These are phyloP conservation scores for Annulohypoxylon stygium DNA, from an alignment of 495 filamentous ascomycete genomes.

Conservation along the genomic window DNA sequence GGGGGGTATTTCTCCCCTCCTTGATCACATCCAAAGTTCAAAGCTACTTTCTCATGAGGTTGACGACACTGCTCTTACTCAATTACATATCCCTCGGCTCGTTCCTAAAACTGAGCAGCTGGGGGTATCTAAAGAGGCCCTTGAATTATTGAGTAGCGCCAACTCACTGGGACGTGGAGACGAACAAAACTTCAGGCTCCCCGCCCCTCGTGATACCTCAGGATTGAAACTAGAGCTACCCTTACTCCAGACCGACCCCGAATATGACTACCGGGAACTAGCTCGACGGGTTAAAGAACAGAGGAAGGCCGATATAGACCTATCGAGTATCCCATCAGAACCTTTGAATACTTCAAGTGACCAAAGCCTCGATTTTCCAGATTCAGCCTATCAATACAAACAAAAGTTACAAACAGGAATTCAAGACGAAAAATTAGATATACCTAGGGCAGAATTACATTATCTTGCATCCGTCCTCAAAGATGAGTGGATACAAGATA, in stretches of 20 bases:
- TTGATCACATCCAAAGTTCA: conserved; percentile 23
- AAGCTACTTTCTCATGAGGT: conserved; percentile 1
- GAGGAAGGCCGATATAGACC: conserved; percentile 50
- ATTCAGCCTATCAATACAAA: conserved; percentile 47
- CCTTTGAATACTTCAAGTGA: conserved; percentile 60
- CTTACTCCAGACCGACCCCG: conserved; percentile 63
- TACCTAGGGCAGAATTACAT: conserved; percentile 54
- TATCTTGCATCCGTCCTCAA: conserved; percentile 58
- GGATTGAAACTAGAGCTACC: conserved; percentile 66
- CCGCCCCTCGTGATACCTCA: conserved; percentile 22
- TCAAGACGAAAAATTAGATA: conserved; percentile 60
- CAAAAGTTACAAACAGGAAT: conserved; percentile 41
- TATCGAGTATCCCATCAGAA: conserved; percentile 62
- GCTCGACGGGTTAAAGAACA: conserved; percentile 50
- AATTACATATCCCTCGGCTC: conserved; percentile 39
- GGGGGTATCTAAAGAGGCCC: conserved; percentile 41
- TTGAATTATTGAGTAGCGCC: conserved; percentile 43
- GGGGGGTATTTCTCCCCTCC: conserved; percentile 26
- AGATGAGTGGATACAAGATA: conserved; percentile 55
- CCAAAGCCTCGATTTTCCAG: conserved; percentile 64
- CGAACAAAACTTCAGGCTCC: conserved; percentile 27
- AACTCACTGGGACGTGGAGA: conserved; percentile 32
- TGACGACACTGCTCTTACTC: conserved; percentile 46
- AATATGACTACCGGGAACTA: conserved; percentile 58
- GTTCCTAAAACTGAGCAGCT: conserved; percentile 49